A percentile compares a stretch with the other conserved stretches of the same genome.
phyloP scores from a whole-genome alignment of 148 eudicot species.

The Rhododendron ovatum region DNA sequence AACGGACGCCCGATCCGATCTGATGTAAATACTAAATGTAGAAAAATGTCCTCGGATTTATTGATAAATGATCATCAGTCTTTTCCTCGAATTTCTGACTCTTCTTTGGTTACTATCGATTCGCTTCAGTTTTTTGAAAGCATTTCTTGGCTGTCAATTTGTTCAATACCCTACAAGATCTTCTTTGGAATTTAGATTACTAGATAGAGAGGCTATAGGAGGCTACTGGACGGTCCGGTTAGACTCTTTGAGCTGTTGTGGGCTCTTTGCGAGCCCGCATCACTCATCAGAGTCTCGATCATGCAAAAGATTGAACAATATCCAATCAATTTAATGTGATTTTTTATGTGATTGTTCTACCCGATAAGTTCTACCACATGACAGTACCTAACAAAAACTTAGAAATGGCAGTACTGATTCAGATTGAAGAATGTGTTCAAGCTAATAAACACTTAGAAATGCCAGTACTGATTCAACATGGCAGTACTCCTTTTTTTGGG shows the following conservation, averaged over 20 bases:
- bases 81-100: not conserved
- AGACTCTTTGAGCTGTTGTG: no score
- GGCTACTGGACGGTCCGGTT: no score
- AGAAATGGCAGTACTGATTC: not conserved
- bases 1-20: not conserved
- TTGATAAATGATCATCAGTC: not conserved
- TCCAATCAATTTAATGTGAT: not conserved
- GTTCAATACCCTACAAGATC: not conserved
- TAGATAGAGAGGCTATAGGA: no score
- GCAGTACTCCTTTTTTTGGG: not conserved
- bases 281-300: not conserved
- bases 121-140: not conserved
- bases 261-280: no score
- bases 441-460: not conserved
- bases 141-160: not conserved
- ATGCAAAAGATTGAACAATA: not conserved
- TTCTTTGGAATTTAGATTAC: not conserved
- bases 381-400: not conserved
- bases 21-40: not conserved
- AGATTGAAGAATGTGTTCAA: no score
- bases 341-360: no score
- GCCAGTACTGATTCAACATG: not conserved
- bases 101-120: not conserved
- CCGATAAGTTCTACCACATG: not conserved
- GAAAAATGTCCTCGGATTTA: not conserved